Base-by-base conservation (phyloP, 805 yeast species). In the Sugiyamaella floridensis region DNA sequence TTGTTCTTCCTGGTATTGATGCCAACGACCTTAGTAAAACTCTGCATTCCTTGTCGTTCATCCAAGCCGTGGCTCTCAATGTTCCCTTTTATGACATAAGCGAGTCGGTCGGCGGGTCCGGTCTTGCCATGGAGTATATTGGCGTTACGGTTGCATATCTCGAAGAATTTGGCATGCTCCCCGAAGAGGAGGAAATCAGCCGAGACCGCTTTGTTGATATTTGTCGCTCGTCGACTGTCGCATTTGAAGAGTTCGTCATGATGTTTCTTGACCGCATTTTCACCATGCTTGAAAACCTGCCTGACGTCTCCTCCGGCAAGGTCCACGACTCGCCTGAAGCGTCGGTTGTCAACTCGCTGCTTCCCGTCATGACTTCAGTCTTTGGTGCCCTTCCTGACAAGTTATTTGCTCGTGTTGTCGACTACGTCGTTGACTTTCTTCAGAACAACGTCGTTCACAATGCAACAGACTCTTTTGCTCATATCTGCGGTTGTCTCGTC, bases 21-120 rank as follows among this genome's bases (percentile, higher is more conserved):
- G 79, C 90, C 0, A 93, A 90, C 64, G 99, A 93, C 67, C 75
- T 89, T 47, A 75, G 74, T 12, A 80, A 90, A 63, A 83, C 96
- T 0, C 74, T 82, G 14, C 76, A 80, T 49, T 78, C 95, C 0
- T 69, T 90, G 42, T 78, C 82, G 53, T 76, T 86, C 16, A 76
- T 93, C 51, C 84, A 87, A 10, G 74, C 87, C 0, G 78, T 84
- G 20, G 83, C 89, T 0, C 73, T 85, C 6, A 84, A 82, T 52
- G 78, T 86, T 2, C 97, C 97, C 1, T 74, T 89, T 55, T 71
- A 73, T 28, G 88, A 85, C 60, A 62, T 86, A 10, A 76, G 78
- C 9, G 70, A 69, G 9, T 79, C 58, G 61, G 52, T 43, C 9
- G 58, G 56, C 16, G 40, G 40, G 11, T 15, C 55, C 10, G 55